Base-by-base conservation (phyloP, 1,284 basidiomycete genomes). In the Tilletia walkeri region DNA sequence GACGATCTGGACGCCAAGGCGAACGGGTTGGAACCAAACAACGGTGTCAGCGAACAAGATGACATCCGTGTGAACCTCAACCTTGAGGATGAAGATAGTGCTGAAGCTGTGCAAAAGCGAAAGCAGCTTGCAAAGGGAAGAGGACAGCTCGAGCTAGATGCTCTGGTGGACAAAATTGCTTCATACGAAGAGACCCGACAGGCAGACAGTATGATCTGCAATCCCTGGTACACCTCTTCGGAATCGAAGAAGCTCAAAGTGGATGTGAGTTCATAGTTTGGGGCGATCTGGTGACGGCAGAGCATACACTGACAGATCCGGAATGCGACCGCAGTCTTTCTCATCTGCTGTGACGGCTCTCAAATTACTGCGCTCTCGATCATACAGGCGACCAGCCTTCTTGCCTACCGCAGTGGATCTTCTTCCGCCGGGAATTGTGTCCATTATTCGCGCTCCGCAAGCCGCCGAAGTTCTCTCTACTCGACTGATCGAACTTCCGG, bases 361-460 rank as follows among this genome's bases (percentile, higher is more conserved):
- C 34, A 69, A 75, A 36, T 24, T 59, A 45, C 67, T 81, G 54
- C 69, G 73, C 16, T 63, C 72, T 1, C 34, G 67, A 36, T 76
- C 67, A 1, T 83, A 80, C 67, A 48, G 14, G 0, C 69, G 75
- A 10, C 77, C 80, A 3, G 67, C 73, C 4, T 82, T 80, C 67
- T 68, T 83, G 0, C 76, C 82, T 1, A 59, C 74, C 1, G 70
- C 82, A 10, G 65, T 66, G 16, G 80, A 83, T 38, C 73, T 83
- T n/a, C 69, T 82, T 5, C 80, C 81, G 12, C 71, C 78, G 4
- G 76, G 76, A 7, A 77, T 81, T 65, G 73, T 76, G 14, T 66
- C 76, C 2, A n/a, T 71, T 24, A 1, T 75, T 72, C 0, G 41
- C 41, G 10, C 73, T 76, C 7, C 73, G 72, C 12, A 54, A 68